Evolutionary conservation across 2,329 filamentous ascomycete species (phyloP), one percentile per base, ranked within the genome.

Genomic region (Aspergillus bombycis): DNA sequence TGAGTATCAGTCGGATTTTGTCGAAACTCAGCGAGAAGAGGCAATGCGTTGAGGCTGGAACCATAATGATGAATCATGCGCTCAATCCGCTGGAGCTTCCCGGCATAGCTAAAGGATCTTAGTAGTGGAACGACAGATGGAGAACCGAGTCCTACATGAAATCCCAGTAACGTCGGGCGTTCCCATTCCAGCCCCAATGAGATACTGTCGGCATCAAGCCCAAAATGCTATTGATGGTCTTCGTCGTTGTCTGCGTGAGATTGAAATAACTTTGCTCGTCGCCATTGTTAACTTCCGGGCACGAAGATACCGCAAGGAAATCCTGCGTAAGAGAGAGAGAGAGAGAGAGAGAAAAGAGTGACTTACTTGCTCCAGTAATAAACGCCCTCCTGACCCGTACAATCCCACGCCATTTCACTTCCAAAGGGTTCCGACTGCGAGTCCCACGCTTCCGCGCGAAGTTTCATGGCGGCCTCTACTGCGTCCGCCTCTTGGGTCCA

Each of bases 121-220:
- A 60, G 48, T 9, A 45, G 46, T 45, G 23, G 12, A 43, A 21
- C 45, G 10, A 12, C 14, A 16, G 4, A 6, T 23, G 19, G 32
- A 32, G 46, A 10, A 57, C 19, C n/a, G 32, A 9, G 50, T 48
- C 43, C 5, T 61, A 72, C 74, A 83, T 73, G 58, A 85, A 86
- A 68, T 88, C 86, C 86, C 86, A 88, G 71, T 88, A 88, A 7
- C 86, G 75, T 1, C 86, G 80, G 0, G 86, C 85, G 65, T 88
- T 88, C 14, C 86, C 86, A 58, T 88, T 87, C 83, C 83, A 88
- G 3, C 84, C 86, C 86, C 86, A 88, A 65, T 88, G 86, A 0
- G 85, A 78, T 0, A 88, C 82, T 0, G 84, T 85, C 0, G 86
- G 85, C 78, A 82, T 86, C 65, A 84, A 88, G 0, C 83, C 86